Conservation (phyloP, 768 basidiomycete species). For the Russula sp. region DNA sequence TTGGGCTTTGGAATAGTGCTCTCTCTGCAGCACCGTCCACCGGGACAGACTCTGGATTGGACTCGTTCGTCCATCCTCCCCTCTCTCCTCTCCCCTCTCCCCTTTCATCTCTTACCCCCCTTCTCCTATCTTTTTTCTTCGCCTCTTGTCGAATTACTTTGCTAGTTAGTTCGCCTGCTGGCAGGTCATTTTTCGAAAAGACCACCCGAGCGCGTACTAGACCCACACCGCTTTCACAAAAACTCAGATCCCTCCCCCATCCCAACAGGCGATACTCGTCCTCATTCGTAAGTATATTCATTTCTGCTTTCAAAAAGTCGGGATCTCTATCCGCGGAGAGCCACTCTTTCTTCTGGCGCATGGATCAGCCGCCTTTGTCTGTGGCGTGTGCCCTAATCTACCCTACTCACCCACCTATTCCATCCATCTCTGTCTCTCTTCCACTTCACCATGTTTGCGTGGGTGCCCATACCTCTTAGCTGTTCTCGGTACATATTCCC, state of each 20-base stretch:
- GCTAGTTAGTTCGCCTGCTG: conserved; percentile 27
- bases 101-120: background rate
- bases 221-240: conserved; percentile 17
- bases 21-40: conserved; percentile 13
- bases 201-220: conserved; percentile 21
- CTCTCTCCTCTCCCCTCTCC: conserved; percentile 1
- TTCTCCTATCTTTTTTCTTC: conserved; percentile 7
- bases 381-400: background rate
- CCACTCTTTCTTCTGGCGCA: background rate
- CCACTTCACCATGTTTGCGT: background rate
- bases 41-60: conserved; percentile 25
- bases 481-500: background rate
- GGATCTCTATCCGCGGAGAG: background rate
- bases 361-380: background rate
- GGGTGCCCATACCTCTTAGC: background rate
- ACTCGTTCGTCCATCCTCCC: conserved; percentile 21
- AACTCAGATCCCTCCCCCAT: conserved; percentile 19
- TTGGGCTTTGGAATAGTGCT: background rate
- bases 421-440: background rate
- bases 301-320: background rate
- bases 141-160: conserved; percentile 23
- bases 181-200: conserved; percentile 27
- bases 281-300: conserved; percentile 21
- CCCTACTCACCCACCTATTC: background rate
- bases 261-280: conserved; percentile 21